These are phyloP conservation scores for Clavispora vitiphila DNA, from an alignment of 805 yeast genomes.

Conservation along the genomic window DNA sequence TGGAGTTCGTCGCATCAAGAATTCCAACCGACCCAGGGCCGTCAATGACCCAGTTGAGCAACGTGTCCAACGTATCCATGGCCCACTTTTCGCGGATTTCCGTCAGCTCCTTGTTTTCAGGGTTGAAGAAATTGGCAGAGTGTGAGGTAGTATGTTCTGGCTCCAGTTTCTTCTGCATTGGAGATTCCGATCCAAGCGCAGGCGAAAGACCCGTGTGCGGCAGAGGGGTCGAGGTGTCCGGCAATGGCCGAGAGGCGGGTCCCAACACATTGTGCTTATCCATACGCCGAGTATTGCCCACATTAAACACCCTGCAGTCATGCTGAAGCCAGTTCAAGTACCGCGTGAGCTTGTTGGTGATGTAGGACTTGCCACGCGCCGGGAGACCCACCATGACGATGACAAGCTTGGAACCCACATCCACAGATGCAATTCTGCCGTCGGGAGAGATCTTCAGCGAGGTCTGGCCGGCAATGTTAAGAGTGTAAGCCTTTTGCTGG, in stretches of 20 bases:
- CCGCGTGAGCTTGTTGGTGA: constrained; percentile 85
- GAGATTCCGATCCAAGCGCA: constrained; percentile 16
- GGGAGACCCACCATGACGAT: constrained; percentile 97
- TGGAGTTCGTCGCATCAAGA: constrained; percentile 79
- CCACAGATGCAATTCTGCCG: constrained; percentile 57
- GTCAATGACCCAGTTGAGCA: constrained; percentile 71
- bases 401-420: constrained; percentile 69
- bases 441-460: constrained; percentile 75
- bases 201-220: constrained; percentile 15
- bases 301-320: constrained; percentile 86
- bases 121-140: constrained; percentile 80
- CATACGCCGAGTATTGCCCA: constrained; percentile 87
- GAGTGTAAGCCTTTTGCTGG: constrained; percentile 66
- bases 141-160: constrained; percentile 33
- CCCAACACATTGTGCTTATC: constrained; percentile 51
- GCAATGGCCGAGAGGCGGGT: constrained; percentile 61
- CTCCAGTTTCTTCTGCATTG: neutral
- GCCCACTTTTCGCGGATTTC: constrained; percentile 91
- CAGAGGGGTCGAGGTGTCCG: constrained; percentile 37
- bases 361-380: constrained; percentile 91
- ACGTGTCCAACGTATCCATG: constrained; percentile 80
- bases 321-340: constrained; percentile 94
- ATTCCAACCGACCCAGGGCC: constrained; percentile 92
- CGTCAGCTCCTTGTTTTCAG: constrained; percentile 62
- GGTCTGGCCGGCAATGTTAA: constrained; percentile 91